Percentiles rank a stretch among this genome's conserved stretches.
Conservation (phyloP, 306 rosid genomes). For the Senna siamea region DNA sequence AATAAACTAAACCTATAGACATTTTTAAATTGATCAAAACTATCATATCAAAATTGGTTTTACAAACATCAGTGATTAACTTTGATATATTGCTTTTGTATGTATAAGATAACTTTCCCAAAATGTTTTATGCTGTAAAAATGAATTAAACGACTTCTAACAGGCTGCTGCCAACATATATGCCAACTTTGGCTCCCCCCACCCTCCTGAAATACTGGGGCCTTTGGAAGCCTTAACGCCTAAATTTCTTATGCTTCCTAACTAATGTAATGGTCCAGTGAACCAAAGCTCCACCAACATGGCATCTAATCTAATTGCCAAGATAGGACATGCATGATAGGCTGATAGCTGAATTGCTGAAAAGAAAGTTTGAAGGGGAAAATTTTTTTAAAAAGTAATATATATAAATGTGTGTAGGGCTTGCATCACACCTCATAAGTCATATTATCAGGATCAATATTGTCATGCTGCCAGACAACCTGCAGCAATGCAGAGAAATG, state of each 20-base stretch:
- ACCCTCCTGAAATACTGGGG: background rate
- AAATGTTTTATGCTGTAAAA: background rate
- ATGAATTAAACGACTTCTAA: background rate
- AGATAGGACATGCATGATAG: slow-evolving; percentile 14
- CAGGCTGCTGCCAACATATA: background rate
- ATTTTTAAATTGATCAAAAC: background rate
- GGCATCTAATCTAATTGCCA: slow-evolving; percentile 27
- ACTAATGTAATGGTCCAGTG: slow-evolving; percentile 1
- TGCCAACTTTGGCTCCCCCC: background rate
- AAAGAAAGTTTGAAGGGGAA: background rate
- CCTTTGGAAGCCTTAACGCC: background rate
- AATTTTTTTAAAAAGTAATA: background rate
- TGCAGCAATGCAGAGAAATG: slow-evolving; percentile 43
- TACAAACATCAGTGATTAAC: background rate
- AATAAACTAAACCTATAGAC: background rate
- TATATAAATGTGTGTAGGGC: background rate
- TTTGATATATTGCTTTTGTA: background rate
- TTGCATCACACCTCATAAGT: slow-evolving; percentile 78
- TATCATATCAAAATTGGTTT: background rate
- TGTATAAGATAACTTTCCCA: background rate
- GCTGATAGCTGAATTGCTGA: background rate
- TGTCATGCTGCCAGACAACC: slow-evolving; percentile 91
- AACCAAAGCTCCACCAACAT: background rate
- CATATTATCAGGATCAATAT: slow-evolving; percentile 86
- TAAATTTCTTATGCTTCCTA: slow-evolving; percentile 6